Evolutionary conservation across 2,329 filamentous ascomycete species (phyloP).

Genomic region (Intubia oerlemansii): DNA sequence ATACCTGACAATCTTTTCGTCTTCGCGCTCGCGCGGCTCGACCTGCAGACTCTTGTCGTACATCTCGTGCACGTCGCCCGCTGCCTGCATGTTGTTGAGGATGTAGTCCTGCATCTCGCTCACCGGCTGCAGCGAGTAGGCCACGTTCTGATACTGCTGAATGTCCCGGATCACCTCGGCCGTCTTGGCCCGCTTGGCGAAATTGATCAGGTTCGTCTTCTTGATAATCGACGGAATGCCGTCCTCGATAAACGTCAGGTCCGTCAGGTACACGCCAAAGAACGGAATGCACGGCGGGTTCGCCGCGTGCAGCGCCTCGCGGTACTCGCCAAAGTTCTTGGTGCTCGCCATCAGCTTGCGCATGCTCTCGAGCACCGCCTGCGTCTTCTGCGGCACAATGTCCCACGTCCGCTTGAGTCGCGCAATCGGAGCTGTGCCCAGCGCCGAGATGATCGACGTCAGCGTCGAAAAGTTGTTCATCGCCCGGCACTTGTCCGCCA

Average conservation of each 20-base stretch:
- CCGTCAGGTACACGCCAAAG: constrained; percentile 92
- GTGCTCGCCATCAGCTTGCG: constrained; percentile 88
- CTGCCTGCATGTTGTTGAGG: constrained; percentile 83
- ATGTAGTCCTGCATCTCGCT: constrained; percentile 93
- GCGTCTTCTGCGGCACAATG: constrained; percentile 71
- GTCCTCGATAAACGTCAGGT: constrained; percentile 92
- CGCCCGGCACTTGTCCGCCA: constrained; percentile 90
- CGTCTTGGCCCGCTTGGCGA: constrained; percentile 93
- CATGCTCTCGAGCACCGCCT: constrained; percentile 69
- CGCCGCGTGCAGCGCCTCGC: constrained; percentile 75
- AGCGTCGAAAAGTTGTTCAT: constrained; percentile 96
- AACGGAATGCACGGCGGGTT: constrained; percentile 97
- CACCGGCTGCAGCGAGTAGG: constrained; percentile 80
- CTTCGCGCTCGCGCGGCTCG: constrained; percentile 87
- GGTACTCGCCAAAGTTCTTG: constrained; percentile 95
- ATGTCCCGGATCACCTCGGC: constrained; percentile 97
- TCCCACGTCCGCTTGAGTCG: constrained; percentile 88
- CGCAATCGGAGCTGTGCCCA: constrained; percentile 87
- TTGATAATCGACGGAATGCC: constrained; percentile 93
- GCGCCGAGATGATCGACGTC: constrained; percentile 90
- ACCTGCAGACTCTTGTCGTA: constrained; percentile 91
- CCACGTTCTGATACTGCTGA: constrained; percentile 94
- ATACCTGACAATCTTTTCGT: constrained; percentile 98
- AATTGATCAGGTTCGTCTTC: constrained; percentile 93
- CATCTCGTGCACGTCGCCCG: constrained; percentile 96